These are phyloP conservation scores for Cercospora zeae-maydis DNA, from an alignment of 2,329 filamentous ascomycete species.

Conservation along the genomic window DNA sequence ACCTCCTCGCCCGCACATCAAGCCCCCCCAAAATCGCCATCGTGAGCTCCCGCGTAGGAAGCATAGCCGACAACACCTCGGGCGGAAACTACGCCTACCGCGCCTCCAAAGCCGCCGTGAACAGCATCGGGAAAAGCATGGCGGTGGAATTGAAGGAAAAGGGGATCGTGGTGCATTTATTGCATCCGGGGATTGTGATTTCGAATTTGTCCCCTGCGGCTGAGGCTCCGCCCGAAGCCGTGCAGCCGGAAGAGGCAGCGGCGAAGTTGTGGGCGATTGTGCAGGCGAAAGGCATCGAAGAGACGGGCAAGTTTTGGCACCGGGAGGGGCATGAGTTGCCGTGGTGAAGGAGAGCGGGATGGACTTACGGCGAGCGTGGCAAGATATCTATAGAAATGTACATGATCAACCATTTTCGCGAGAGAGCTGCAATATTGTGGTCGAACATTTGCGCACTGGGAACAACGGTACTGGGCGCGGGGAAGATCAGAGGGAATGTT, in stretches of 20 bases:
- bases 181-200: slow-evolving; percentile 47
- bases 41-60: slow-evolving; percentile 44
- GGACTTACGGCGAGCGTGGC: too few relatives aligned
- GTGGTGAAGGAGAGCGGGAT: slow-evolving; percentile 36
- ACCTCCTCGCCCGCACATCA: slow-evolving; percentile 34
- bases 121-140: slow-evolving; percentile 45
- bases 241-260: slow-evolving; percentile 46
- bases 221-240: slow-evolving; percentile 35
- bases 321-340: slow-evolving; percentile 44
- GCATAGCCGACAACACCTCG: slow-evolving; percentile 42
- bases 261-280: slow-evolving; percentile 44
- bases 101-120: slow-evolving; percentile 45
- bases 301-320: slow-evolving; percentile 46
- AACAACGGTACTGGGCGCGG: background rate
- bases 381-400: too few relatives aligned
- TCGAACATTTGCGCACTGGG: background rate
- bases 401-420: too few relatives aligned
- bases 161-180: slow-evolving; percentile 40
- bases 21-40: slow-evolving; percentile 41
- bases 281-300: slow-evolving; percentile 40
- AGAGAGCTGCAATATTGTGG: too few relatives aligned
- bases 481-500: background rate
- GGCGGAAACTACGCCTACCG: slow-evolving; percentile 47
- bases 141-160: slow-evolving; percentile 42
- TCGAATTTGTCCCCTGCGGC: slow-evolving; percentile 35